These are phyloP conservation scores for Calonectria pauciramosa DNA, from an alignment of 2,329 filamentous ascomycete species.

Conservation along the genomic window DNA sequence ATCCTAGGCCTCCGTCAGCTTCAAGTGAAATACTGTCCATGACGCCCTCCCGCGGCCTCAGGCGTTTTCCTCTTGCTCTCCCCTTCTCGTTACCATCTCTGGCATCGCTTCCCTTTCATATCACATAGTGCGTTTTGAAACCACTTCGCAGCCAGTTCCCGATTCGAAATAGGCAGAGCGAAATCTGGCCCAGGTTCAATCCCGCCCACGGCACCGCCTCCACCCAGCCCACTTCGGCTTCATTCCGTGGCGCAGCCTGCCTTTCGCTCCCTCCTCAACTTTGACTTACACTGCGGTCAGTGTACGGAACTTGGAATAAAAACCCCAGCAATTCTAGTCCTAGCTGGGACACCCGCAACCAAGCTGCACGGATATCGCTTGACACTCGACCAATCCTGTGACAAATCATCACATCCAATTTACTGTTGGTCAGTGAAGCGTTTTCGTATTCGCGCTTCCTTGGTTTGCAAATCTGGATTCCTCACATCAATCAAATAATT, in stretches of 20 bases:
- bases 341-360: neutral
- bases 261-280: slow-evolving; percentile 15
- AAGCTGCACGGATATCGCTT: neutral
- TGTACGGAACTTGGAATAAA: slow-evolving; percentile 2
- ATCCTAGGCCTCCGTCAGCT: slow-evolving; percentile 36
- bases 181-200: slow-evolving; percentile 20
- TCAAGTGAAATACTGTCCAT: slow-evolving; percentile 53
- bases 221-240: slow-evolving; percentile 8
- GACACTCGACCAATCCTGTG: neutral
- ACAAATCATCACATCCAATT: neutral
- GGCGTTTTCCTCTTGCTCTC: slow-evolving; percentile 44
- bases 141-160: neutral
- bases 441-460: neutral
- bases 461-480: slow-evolving; percentile 13
- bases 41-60: slow-evolving; percentile 52
- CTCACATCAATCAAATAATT: slow-evolving; percentile 21
- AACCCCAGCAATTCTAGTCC: neutral
- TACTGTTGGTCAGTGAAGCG: neutral
- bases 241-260: slow-evolving; percentile 17
- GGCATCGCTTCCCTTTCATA: neutral
- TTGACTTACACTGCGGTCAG: slow-evolving; percentile 18
- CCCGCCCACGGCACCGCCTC: slow-evolving; percentile 18
- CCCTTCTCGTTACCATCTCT: slow-evolving; percentile 27
- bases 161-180: slow-evolving; percentile 4
- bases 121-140: neutral